phyloP scores from a whole-genome alignment of 768 basidiomycete species.

The Mycena maculata region DNA sequence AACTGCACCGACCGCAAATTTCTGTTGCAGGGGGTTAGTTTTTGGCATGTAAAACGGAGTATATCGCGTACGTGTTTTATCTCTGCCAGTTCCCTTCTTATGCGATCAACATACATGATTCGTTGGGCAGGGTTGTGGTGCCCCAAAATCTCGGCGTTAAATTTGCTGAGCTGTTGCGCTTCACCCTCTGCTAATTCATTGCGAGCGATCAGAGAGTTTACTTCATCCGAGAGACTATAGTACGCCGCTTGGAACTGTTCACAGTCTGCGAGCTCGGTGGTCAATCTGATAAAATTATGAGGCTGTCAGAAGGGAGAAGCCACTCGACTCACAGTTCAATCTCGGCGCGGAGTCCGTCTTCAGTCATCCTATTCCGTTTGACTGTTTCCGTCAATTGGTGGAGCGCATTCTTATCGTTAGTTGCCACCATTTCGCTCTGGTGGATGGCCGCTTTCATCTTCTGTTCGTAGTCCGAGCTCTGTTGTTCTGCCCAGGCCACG shows the following conservation, averaged over 20 bases:
- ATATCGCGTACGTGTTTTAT: slow-evolving; percentile 75
- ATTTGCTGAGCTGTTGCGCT: slow-evolving; percentile 75
- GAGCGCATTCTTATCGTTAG: slow-evolving; percentile 59
- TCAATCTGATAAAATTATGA: slow-evolving; percentile 44
- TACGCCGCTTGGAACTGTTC: slow-evolving; percentile 81
- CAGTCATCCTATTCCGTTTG: slow-evolving; percentile 69
- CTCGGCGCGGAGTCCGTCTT: slow-evolving; percentile 76
- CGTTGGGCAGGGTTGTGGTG: slow-evolving; percentile 88
- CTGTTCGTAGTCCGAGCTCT: slow-evolving; percentile 38
- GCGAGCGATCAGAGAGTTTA: slow-evolving; percentile 71
- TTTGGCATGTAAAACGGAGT: slow-evolving; percentile 2
- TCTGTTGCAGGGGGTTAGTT: slow-evolving; percentile 55
- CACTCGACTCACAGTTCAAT: slow-evolving; percentile 67
- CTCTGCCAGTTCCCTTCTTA: slow-evolving; percentile 83
- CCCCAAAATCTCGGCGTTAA: slow-evolving; percentile 88
- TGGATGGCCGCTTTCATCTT: slow-evolving; percentile 46
- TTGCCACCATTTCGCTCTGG: slow-evolving; percentile 50
- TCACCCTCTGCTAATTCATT: slow-evolving; percentile 87
- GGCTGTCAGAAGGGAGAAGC: not conserved
- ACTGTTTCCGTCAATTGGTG: slow-evolving; percentile 63
- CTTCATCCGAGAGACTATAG: slow-evolving; percentile 68
- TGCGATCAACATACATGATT: slow-evolving; percentile 87
- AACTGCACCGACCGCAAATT: slow-evolving; percentile 57
- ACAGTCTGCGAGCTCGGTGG: slow-evolving; percentile 66
- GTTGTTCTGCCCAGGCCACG: slow-evolving; percentile 35